Evolutionary conservation across 768 basidiomycete species (phyloP), one percentile per base, ranked within the genome.

Genomic region (Lyophyllum shimeji): DNA sequence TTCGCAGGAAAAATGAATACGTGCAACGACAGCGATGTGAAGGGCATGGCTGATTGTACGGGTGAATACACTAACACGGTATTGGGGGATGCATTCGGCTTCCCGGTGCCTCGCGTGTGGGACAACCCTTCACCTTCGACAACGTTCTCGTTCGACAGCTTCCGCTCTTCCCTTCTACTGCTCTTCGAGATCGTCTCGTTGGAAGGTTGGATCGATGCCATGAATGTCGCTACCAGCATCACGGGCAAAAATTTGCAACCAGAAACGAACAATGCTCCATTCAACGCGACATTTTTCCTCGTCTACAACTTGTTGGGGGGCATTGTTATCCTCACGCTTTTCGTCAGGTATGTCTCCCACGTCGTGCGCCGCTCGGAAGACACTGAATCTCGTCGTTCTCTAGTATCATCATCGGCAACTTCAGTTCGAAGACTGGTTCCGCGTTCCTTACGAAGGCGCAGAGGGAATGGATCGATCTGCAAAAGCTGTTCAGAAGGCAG

Each of bases 181-280:
- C 80, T 98, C 1, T 98, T 97, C 64, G 96, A 98, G 72, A 94
- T 96, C 61, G 93, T 98, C 21, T 96, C 95, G 0, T 74, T 97
- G 47, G 95, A 96, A 72, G 96, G 96, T 1, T 98, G 95, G 96
- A 82, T 91, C n/a, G 93, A 95, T 66, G 96, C 95, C 48, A 89
- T 97, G 89, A 74, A 71, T 34, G 80, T 87, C 23, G 88, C 87
- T 1, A 90, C 90, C 69, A 84, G 86, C 58, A 89, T 97, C 60
- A 86, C 82, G 1, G 91, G 88, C 4, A 66, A 60, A 20, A 83
- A 84, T 25, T 71, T 71, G 52, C 94, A 97, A 67, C 91, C 93
- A 0, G 71, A 80, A 56, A 78, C 73, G 39, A 90, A 95, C 58
- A 82, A 80, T 1, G 81, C 88, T 0, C 90, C 91, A 58, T 82